Conservation (phyloP, 371 early-diverging fungal species). For the Lichtheimia hyalospora region DNA sequence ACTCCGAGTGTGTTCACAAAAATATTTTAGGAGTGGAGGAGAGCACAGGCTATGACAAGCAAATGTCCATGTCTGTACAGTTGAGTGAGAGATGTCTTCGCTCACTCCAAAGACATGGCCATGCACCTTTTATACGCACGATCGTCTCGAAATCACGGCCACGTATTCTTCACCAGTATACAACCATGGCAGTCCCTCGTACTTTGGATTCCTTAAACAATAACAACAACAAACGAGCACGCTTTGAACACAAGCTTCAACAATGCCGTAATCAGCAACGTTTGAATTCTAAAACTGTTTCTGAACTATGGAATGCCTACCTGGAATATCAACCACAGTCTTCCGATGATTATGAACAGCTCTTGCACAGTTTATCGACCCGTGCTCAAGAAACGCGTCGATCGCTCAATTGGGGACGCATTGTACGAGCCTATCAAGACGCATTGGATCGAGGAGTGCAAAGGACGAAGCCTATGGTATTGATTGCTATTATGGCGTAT, state of each 20-base stretch:
- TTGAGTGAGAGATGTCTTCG: slow-evolving; percentile 39
- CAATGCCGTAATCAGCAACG: slow-evolving; percentile 1
- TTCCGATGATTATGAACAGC: slow-evolving; percentile 31
- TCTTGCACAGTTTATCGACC: slow-evolving; percentile 13
- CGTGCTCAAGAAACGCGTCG: slow-evolving; percentile 15
- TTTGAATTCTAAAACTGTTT: background rate
- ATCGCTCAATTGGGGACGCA: slow-evolving; percentile 20
- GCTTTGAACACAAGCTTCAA: slow-evolving; percentile 7
- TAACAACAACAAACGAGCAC: background rate
- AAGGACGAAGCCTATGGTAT: slow-evolving; percentile 16
- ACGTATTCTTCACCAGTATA: slow-evolving; percentile 3
- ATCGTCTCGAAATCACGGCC: background rate
- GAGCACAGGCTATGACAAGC: background rate
- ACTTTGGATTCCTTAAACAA: background rate
- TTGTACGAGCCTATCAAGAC: slow-evolving; percentile 22
- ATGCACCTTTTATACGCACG: slow-evolving; percentile 3
- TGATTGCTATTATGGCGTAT: slow-evolving; percentile 27
- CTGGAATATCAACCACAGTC: slow-evolving; percentile 8
- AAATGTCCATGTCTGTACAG: slow-evolving; percentile 36
- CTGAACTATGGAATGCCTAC: slow-evolving; percentile 14
- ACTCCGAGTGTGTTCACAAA: too few relatives aligned
- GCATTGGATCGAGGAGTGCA: slow-evolving; percentile 2
- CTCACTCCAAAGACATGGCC: slow-evolving; percentile 24
- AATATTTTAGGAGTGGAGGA: too few relatives aligned
- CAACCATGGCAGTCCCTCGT: background rate